These are phyloP conservation scores for Penicillium sp. DNA, from an alignment of 2,329 filamentous ascomycete species.

Conservation along the genomic window DNA sequence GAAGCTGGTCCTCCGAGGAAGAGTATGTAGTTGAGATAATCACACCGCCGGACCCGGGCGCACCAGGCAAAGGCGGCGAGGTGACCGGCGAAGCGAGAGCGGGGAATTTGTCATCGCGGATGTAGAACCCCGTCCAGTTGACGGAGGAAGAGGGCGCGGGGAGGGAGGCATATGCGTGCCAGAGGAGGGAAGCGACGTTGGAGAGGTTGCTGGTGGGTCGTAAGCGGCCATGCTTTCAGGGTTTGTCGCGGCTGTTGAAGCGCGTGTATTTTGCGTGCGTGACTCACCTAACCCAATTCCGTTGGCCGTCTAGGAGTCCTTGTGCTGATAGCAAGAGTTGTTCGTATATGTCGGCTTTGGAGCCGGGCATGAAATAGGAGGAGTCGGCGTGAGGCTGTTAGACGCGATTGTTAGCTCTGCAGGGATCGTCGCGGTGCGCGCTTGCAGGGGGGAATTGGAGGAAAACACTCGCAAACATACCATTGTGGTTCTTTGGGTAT, in stretches of 20 bases:
- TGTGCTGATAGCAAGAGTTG: slow-evolving; percentile 35
- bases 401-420: slow-evolving; percentile 4
- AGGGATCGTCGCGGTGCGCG: neutral
- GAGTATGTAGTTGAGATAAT: slow-evolving; percentile 21
- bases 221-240: slow-evolving; percentile 1
- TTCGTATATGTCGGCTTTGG: slow-evolving; percentile 38
- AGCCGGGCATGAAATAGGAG: slow-evolving; percentile 35
- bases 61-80: slow-evolving; percentile 15
- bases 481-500: neutral
- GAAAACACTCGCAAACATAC: neutral
- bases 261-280: neutral
- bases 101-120: slow-evolving; percentile 38
- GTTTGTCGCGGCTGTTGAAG: neutral
- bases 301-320: slow-evolving; percentile 35
- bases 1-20: slow-evolving; percentile 18
- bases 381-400: slow-evolving; percentile 42
- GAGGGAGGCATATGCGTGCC: slow-evolving; percentile 41
- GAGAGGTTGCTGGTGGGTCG: slow-evolving; percentile 35
- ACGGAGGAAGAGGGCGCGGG: slow-evolving; percentile 37
- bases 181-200: slow-evolving; percentile 43
- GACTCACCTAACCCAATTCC: slow-evolving; percentile 40
- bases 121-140: slow-evolving; percentile 45
- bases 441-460: neutral
- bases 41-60: slow-evolving; percentile 6
- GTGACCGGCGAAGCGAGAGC: slow-evolving; percentile 19